phyloP scores from a whole-genome alignment of 2,329 filamentous ascomycete genomes.

The Diaporthe batatas region DNA sequence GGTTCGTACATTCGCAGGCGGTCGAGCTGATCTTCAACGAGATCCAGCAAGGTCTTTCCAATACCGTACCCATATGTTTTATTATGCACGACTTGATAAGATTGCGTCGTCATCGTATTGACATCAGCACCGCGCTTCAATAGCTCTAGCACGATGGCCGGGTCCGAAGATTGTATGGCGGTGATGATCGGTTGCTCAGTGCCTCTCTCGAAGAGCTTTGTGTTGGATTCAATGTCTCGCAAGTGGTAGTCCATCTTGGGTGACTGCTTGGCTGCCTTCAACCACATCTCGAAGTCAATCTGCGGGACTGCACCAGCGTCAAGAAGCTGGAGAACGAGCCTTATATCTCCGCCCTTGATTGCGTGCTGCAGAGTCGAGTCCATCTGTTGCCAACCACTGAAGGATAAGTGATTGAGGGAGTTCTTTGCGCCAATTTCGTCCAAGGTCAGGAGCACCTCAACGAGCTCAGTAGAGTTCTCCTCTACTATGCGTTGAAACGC shows the following conservation, averaged over 20 bases:
- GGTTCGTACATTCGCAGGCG: constrained; percentile 60
- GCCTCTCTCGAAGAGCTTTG: constrained; percentile 59
- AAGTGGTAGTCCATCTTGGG: constrained; percentile 53
- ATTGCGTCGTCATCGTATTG: constrained; percentile 66
- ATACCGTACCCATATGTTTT: constrained; percentile 50
- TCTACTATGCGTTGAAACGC: constrained; percentile 75
- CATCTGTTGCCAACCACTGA: constrained; percentile 48
- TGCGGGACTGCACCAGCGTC: constrained; percentile 70
- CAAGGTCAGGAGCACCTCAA: constrained; percentile 64
- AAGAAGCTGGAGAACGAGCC: constrained; percentile 71
- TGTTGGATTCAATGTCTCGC: constrained; percentile 61
- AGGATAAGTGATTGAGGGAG: constrained; percentile 75
- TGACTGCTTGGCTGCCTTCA: constrained; percentile 67
- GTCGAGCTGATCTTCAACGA: constrained; percentile 67
- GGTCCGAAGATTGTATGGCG: constrained; percentile 66
- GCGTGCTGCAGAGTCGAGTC: constrained; percentile 65
- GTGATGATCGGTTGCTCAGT: constrained; percentile 76
- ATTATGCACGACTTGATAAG: constrained; percentile 53
- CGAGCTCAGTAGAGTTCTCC: constrained; percentile 60
- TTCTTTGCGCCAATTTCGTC: constrained; percentile 73
- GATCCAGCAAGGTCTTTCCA: constrained; percentile 70
- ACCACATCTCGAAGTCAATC: constrained; percentile 74
- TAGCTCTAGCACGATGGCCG: constrained; percentile 67
- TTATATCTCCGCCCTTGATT: constrained; percentile 64
- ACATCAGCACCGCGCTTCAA: constrained; percentile 75